phyloP scores from a whole-genome alignment of 2,329 filamentous ascomycete species.

The Orbilia oligospora region DNA sequence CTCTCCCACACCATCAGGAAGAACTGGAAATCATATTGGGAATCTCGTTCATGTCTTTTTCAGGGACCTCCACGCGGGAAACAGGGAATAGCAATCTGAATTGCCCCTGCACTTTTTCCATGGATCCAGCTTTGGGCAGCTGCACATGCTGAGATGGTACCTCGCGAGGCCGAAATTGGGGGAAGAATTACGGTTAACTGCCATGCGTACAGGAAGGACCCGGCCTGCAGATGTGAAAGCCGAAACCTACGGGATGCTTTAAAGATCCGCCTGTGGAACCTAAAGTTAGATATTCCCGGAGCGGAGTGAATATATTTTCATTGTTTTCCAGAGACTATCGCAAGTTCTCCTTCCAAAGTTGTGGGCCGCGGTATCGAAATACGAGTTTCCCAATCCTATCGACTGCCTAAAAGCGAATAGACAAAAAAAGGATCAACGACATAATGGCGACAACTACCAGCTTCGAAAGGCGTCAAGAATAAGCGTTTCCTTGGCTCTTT shows the following conservation, averaged over 20 bases:
- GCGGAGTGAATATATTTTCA: slow-evolving; percentile 2
- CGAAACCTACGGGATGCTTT: slow-evolving; percentile 45
- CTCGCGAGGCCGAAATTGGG: slow-evolving; percentile 40
- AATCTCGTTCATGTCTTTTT: slow-evolving; percentile 52
- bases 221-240: slow-evolving; percentile 17
- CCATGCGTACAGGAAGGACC: slow-evolving; percentile 28
- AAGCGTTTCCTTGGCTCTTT: slow-evolving; percentile 41
- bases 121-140: slow-evolving; percentile 8
- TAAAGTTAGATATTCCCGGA: slow-evolving; percentile 32
- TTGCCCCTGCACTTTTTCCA: slow-evolving; percentile 45
- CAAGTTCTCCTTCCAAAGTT: slow-evolving; percentile 55
- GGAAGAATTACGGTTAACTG: slow-evolving; percentile 20
- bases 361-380: slow-evolving; percentile 35
- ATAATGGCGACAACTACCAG: slow-evolving; percentile 53
- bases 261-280: slow-evolving; percentile 57
- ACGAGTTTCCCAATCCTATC: slow-evolving; percentile 38
- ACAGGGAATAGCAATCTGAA: slow-evolving; percentile 45
- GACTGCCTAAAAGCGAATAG: slow-evolving; percentile 59
- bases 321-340: slow-evolving; percentile 4
- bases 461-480: slow-evolving; percentile 45
- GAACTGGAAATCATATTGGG: slow-evolving; percentile 15
- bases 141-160: slow-evolving; percentile 34
- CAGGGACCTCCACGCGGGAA: slow-evolving; percentile 56
- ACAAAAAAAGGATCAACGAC: slow-evolving; percentile 40
- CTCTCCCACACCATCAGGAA: slow-evolving; percentile 30